These are phyloP conservation scores for Begonia peltatifolia DNA, from an alignment of 306 rosid genomes.

Conservation along the genomic window DNA sequence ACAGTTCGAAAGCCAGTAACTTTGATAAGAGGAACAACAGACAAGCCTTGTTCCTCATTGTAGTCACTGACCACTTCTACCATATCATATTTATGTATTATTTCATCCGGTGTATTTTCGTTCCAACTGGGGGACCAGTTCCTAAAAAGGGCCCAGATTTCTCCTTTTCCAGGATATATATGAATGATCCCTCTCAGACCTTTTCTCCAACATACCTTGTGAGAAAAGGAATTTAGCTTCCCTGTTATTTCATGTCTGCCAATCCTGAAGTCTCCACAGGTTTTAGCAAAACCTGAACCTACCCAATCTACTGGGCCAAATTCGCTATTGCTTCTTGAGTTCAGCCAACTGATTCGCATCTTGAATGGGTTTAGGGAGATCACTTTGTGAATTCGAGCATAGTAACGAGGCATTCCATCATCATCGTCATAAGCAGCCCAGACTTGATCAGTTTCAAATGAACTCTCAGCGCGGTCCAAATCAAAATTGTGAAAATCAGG, in stretches of 20 bases:
- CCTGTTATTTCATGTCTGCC: conserved; percentile 52
- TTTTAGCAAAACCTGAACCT: conserved; percentile 74
- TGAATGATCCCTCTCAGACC: conserved; percentile 59
- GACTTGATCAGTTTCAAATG: conserved; percentile 78
- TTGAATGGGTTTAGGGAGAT: conserved; percentile 65
- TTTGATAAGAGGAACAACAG: conserved; percentile 57
- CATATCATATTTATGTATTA: conserved; percentile 83
- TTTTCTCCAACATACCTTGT: conserved; percentile 71
- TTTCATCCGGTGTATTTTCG: conserved; percentile 54
- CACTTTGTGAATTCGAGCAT: conserved; percentile 85
- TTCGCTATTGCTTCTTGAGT: conserved; percentile 78
- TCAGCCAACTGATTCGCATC: conserved; percentile 92
- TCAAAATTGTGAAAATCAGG: conserved; percentile 97
- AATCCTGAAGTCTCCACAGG: conserved; percentile 81
- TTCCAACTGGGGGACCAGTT: conserved; percentile 82
- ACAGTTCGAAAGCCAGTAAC: conserved; percentile 73
- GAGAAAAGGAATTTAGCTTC: conserved; percentile 73
- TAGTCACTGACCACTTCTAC: conserved; percentile 75
- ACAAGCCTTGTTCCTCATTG: conserved; percentile 41
- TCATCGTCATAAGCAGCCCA: conserved; percentile 95
- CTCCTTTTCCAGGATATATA: conserved; percentile 71
- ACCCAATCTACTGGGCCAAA: conserved; percentile 88
- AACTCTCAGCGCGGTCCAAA: conserved; percentile 60
- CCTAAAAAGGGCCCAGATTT: conserved; percentile 86
- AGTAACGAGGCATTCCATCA: conserved; percentile 97